A percentile compares a stretch with the other conserved stretches of the same genome.
phyloP scores from a whole-genome alignment of 306 rosid species.

The Cicer pinnatifidum region DNA sequence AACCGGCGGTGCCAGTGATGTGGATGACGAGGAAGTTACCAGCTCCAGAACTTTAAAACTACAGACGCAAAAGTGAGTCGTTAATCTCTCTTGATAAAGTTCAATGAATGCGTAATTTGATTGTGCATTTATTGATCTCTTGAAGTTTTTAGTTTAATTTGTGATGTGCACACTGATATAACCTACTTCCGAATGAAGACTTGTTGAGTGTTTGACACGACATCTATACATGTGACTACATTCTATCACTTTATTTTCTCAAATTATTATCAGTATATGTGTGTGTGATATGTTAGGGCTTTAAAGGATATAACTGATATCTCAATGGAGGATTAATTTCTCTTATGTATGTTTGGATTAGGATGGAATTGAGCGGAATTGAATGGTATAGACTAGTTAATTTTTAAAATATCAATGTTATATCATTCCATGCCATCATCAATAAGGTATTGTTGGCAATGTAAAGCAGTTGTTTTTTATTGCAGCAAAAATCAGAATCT shows the following conservation, averaged over 20 bases:
- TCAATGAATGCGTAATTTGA: neutral
- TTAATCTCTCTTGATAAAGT: neutral
- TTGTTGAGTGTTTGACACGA: neutral
- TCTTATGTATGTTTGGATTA: neutral
- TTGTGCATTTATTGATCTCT: neutral
- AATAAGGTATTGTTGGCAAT: neutral
- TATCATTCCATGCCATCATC: no score
- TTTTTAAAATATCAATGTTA: no score
- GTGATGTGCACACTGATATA: neutral
- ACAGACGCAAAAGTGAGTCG: slow-evolving; percentile 41
- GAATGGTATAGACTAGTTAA: no score
- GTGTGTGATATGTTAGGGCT: neutral
- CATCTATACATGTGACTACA: neutral
- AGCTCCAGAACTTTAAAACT: slow-evolving; percentile 18
- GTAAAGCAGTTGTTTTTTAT: slow-evolving; percentile 8
- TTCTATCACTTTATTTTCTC: neutral
- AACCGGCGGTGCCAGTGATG: neutral
- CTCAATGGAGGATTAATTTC: neutral
- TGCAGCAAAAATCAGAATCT: slow-evolving; percentile 27
- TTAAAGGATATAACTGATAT: neutral
- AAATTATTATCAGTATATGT: neutral
- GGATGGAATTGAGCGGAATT: no score
- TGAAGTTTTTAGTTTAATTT: slow-evolving; percentile 1
- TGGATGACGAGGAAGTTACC: slow-evolving; percentile 43
- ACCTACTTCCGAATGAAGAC: neutral